Base-by-base conservation (phyloP, 139 green algal species). In the Chlamydomonas sp. region DNA sequence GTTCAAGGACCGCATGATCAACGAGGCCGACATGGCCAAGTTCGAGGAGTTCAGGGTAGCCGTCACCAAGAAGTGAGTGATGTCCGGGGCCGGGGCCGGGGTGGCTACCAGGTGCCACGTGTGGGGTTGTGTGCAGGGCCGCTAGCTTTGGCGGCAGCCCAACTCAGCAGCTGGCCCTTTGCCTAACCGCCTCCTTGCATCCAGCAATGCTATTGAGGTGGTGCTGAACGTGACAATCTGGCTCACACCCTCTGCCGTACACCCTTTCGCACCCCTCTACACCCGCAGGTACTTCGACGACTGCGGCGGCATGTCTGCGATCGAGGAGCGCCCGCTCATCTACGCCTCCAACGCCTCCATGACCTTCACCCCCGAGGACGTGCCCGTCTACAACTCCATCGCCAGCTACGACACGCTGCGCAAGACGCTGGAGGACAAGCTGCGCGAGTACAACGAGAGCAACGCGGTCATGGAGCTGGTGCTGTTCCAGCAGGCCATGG, bases 381-480 rank as follows among this genome's bases (percentile, higher is more conserved):
- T 90, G 75, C 87, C 93, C 3, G 85, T 95, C 49, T 94, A 91
- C 89, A 93, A 76, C 84, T 78, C 66, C 58, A 94, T 97, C 78
- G 88, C 92, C 79, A 72, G 67, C 10, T 90, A 86, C 57, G 91
- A 92, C 31, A 76, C 79, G 18, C 90, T 99, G 58, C 93, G 94
- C 62, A 95, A 94, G 85, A 83, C 88, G 20, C 90, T 99, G 79
- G 94, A 98, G 57, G 94, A 96, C 63, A 95, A 95, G 88, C 88
- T 99, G 78, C 78, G 85, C 6, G 96, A 98, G 92, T 97, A 99
- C 93, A 99, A 98, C 82, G 96, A 98, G 63, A 93, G 66, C 80
- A 97, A 98, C 88, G 91, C 95, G 9, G 92, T 95, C 14, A 97
- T 97, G 94, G 93, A 98, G 63, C 90, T 99, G 75, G 96, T 98